Evolutionary conservation across 176 grass and related monocot species (phyloP).

Genomic region (Oryza nivara): DNA sequence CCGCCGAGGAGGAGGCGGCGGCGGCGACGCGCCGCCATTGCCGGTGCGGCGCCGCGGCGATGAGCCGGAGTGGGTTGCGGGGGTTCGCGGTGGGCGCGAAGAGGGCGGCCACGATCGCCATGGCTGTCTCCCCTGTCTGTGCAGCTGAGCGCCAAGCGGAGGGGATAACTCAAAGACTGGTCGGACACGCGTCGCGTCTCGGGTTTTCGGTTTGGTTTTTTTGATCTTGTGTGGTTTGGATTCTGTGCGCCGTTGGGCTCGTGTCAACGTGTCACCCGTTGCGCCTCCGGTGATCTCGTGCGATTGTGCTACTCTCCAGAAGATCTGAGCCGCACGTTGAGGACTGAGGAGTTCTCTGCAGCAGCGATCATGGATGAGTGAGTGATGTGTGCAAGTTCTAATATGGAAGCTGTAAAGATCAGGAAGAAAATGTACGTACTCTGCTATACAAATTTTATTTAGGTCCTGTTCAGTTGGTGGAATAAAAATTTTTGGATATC

Average conservation of each 20-base stretch:
- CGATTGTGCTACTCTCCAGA: no score
- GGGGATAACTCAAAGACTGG: slow-evolving; percentile 57
- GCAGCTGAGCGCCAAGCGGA: slow-evolving; percentile 43
- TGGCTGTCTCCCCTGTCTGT: neutral
- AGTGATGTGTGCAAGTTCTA: no score
- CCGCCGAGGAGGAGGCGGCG: slow-evolving; percentile 60
- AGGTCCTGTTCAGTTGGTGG: no score
- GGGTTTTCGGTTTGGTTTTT: neutral
- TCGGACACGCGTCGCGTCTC: slow-evolving; percentile 14
- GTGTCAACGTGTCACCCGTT: neutral
- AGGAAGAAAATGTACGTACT: no score
- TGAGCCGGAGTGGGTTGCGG: neutral
- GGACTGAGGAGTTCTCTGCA: neutral
- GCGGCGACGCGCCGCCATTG: slow-evolving; percentile 44
- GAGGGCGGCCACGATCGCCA: slow-evolving; percentile 51
- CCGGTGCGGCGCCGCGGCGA: slow-evolving; percentile 1
- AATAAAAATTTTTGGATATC: no score
- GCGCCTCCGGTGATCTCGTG: neutral
- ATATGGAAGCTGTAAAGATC: no score
- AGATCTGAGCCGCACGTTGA: neutral
- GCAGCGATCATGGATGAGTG: no score
- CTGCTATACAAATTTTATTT: no score
- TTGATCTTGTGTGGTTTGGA: slow-evolving; percentile 20
- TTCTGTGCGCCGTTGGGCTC: neutral
- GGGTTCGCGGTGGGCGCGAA: slow-evolving; percentile 28